These are phyloP conservation scores for Metschnikowia gruessii DNA, from an alignment of 805 yeast species.

Conservation along the genomic window DNA sequence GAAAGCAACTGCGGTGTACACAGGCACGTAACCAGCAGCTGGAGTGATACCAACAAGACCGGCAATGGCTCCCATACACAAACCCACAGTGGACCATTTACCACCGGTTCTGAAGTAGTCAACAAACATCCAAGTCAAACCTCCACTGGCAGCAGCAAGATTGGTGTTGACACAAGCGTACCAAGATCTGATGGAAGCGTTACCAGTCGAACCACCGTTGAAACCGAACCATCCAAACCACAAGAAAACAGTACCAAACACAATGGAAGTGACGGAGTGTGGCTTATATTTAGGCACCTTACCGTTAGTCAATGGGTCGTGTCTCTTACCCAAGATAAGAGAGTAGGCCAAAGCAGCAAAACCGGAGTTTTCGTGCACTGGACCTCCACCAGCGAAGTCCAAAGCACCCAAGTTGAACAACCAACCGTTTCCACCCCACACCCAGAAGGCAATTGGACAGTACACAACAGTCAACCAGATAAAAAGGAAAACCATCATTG, in stretches of 20 bases:
- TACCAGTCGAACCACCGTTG: constrained; percentile 98
- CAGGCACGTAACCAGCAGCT: constrained; percentile 94
- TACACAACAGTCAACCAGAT: constrained; percentile 94
- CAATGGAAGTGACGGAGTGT: constrained; percentile 86
- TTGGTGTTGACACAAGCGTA: constrained; percentile 92
- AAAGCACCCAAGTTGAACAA: constrained; percentile 74
- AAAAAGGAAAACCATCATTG: constrained; percentile 93
- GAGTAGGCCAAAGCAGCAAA: constrained; percentile 95
- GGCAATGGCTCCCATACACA: constrained; percentile 90
- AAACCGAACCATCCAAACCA: constrained; percentile 99
- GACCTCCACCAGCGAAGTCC: constrained; percentile 99
- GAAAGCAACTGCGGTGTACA: constrained; percentile 46
- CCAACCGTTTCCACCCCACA: constrained; percentile 97
- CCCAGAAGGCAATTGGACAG: constrained; percentile 96
- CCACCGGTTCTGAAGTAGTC: constrained; percentile 85
- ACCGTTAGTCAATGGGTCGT: constrained; percentile 66
- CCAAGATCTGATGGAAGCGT: constrained; percentile 89
- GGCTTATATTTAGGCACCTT: constrained; percentile 89
- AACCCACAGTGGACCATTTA: constrained; percentile 90
- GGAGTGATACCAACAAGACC: constrained; percentile 97
- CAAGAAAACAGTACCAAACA: constrained; percentile 87
- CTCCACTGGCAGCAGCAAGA: constrained; percentile 91
- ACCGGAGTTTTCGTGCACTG: constrained; percentile 94
- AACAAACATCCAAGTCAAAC: constrained; percentile 88
- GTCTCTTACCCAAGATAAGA: constrained; percentile 86